Percentiles rank a stretch among this genome's conserved stretches.
Conservation (phyloP, 768 basidiomycete genomes). For the Podaxis mareebaensis region DNA sequence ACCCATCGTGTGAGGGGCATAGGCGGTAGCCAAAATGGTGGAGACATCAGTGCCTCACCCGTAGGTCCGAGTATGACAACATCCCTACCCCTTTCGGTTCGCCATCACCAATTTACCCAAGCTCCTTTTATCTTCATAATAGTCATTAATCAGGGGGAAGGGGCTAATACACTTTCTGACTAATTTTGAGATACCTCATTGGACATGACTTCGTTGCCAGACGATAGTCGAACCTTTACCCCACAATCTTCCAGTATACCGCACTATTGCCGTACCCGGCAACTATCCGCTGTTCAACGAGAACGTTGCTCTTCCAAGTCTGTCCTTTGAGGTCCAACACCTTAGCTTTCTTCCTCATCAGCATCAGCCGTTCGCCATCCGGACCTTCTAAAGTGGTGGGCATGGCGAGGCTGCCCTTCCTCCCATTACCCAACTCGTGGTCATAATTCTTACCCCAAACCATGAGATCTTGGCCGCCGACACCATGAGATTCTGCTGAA, state of each 20-base stretch:
- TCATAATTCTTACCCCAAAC: conserved; percentile 76
- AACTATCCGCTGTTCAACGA: conserved; percentile 64
- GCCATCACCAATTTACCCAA: neutral
- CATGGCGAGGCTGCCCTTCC: conserved; percentile 54
- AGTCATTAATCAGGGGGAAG: neutral
- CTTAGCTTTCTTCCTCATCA: conserved; percentile 48
- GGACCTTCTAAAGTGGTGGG: conserved; percentile 53
- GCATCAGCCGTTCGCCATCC: conserved; percentile 60
- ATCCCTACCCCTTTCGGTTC: neutral
- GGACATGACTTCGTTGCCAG: neutral
- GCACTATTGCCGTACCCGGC: conserved; percentile 65
- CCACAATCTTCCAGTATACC: conserved; percentile 68
- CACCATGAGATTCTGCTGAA: conserved; percentile 42
- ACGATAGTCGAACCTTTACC: neutral
- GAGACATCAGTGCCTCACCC: neutral
- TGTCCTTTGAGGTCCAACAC: conserved; percentile 63
- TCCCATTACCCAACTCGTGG: conserved; percentile 77
- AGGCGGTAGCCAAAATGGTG: neutral
- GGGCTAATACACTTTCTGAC: neutral
- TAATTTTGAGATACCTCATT: neutral
- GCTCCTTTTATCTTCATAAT: neutral
- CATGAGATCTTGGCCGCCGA: conserved; percentile 65
- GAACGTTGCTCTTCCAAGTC: conserved; percentile 57
- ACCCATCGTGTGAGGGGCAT: neutral
- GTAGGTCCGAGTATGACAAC: neutral